Base-by-base conservation (phyloP, 208 protist species). In the Phytomonas francai region DNA sequence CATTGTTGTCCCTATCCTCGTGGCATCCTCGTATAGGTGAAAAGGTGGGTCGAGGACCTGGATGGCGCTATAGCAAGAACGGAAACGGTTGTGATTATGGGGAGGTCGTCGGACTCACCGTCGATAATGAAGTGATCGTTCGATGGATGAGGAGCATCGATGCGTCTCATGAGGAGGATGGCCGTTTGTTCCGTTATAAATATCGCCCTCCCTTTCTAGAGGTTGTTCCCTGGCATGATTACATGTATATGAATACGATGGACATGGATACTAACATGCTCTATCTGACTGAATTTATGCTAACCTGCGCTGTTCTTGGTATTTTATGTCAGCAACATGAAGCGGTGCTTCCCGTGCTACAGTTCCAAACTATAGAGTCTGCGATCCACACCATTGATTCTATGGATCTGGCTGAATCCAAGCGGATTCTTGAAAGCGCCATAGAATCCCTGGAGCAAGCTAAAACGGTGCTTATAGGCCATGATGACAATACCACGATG, bases 291-390 rank as follows among this genome's bases (percentile, higher is more conserved):
- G 87, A 95, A 65, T 84, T 95, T 63, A 78, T 85, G 63, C 72
- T 85, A 54, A 77, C 82, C 9, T 79, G 84, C 62, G 83, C 81
- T 29, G 69, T 93, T 8, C 74, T 74, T 34, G 86, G 87, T 11
- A 74, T 86, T 39, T 49, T 95, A 57, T 93, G 89, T 70, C 74
- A 88, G 59, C 81, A 95, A 63, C 70, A 67, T 45, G 89, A 95
- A 45, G 60, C 82, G 9, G 78, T 92, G 33, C 72, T 88, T 25
- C 83, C 80, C 11, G 69, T 78, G 29, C 62, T 93, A 34, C 89
- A 95, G 71, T 92, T 89, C 76, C 81, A 91, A 61, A 81, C 85
- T 3, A 82, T 92, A 25, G 85, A 93, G 58, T 80, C 81, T 30
- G 69, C 85, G 36, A 65, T 91, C 25, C 79, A 88, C 36, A 75